Evolutionary conservation across 1,284 basidiomycete genomes (phyloP).

Genomic region (Cryptococcus sp.): DNA sequence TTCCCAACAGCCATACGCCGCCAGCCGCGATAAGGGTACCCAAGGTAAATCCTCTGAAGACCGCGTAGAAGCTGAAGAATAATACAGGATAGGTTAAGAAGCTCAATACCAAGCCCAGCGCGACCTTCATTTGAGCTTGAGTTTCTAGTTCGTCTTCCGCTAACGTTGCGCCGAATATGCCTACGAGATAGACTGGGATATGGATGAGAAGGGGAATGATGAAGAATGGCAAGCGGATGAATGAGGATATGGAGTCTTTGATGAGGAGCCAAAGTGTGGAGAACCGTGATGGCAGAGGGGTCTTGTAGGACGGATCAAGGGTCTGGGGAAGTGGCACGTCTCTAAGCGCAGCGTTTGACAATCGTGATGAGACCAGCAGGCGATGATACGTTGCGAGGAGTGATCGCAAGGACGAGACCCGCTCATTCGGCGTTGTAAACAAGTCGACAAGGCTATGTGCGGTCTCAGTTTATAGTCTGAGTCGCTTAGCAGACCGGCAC

Average conservation of each 20-base stretch:
- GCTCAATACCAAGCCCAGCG: slow-evolving; percentile 74
- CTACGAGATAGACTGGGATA: slow-evolving; percentile 78
- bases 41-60: slow-evolving; percentile 68
- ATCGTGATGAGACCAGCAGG: slow-evolving; percentile 74
- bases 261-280: slow-evolving; percentile 74
- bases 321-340: slow-evolving; percentile 67
- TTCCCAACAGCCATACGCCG: slow-evolving; percentile 69
- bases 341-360: slow-evolving; percentile 79
- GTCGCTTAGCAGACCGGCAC: too few species aligned
- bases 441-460: slow-evolving; percentile 72
- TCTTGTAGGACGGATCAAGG: slow-evolving; percentile 72
- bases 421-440: slow-evolving; percentile 64
- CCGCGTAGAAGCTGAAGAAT: slow-evolving; percentile 79
- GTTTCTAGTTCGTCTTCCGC: slow-evolving; percentile 81
- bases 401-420: slow-evolving; percentile 65
- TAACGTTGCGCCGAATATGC: slow-evolving; percentile 69
- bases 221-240: slow-evolving; percentile 82
- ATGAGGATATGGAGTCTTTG: slow-evolving; percentile 69
- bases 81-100: slow-evolving; percentile 75
- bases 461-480: neutral
- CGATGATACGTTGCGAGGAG: slow-evolving; percentile 81
- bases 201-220: slow-evolving; percentile 78
- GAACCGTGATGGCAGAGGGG: slow-evolving; percentile 76
- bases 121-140: slow-evolving; percentile 88
- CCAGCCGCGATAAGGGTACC: slow-evolving; percentile 58